Percentiles rank a stretch among this genome's conserved stretches.
Conservation (phyloP, 495 filamentous ascomycete species). For the Aspergillus cavernicola region DNA sequence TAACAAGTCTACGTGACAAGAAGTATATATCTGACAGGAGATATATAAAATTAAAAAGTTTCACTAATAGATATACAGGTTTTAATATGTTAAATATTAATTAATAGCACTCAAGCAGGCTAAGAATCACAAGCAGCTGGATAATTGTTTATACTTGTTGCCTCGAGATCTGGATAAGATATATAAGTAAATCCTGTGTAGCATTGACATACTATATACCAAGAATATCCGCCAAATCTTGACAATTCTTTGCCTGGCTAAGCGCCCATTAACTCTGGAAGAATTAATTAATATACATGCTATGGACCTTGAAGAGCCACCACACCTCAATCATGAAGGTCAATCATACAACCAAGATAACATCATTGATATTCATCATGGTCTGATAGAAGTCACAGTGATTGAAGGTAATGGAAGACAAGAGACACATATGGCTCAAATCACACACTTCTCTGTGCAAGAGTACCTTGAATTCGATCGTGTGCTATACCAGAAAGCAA, state of each 20-base stretch:
- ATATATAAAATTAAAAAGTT: not conserved
- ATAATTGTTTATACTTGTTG: constrained; percentile 25
- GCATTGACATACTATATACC: constrained; percentile 20
- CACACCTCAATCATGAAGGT: constrained; percentile 21
- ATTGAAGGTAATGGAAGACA: not conserved
- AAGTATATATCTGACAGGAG: constrained; percentile 28
- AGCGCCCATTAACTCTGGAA: constrained; percentile 23
- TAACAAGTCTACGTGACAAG: too few species aligned
- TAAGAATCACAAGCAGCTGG: constrained; percentile 22
- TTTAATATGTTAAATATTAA: constrained; percentile 39
- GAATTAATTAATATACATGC: constrained; percentile 31
- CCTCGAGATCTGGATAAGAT: constrained; percentile 35
- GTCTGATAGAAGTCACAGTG: constrained; percentile 23
- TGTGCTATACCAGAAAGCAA: constrained; percentile 23
- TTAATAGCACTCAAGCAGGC: constrained; percentile 24
- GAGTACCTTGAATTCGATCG: constrained; percentile 39
- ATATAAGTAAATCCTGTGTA: constrained; percentile 32
- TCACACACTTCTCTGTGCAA: constrained; percentile 40
- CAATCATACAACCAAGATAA: constrained; percentile 21
- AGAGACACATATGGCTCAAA: constrained; percentile 14
- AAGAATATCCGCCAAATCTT: constrained; percentile 27
- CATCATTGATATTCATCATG: constrained; percentile 26
- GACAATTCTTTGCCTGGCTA: constrained; percentile 29
- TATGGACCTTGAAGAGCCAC: constrained; percentile 19
- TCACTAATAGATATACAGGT: constrained; percentile 25